Conservation (phyloP, 805 yeast species). For the Vanderwaltozyma polyspora region DNA sequence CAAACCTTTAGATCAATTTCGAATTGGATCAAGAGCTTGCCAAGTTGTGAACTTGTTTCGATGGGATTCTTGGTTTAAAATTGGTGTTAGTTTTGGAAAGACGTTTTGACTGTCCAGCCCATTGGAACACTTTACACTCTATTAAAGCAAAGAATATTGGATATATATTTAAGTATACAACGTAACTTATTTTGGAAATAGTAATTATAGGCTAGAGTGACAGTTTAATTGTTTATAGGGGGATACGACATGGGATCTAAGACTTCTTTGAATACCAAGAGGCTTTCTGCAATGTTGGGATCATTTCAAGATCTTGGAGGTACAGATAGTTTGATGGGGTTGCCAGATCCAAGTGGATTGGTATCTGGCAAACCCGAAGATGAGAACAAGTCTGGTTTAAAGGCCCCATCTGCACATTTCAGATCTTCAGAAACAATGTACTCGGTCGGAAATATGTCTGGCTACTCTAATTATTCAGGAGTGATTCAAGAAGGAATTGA, state of each 20-base stretch:
- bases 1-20: too few relatives aligned
- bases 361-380: background rate
- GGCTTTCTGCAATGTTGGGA: conserved; percentile 25
- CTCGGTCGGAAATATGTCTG: conserved; percentile 9
- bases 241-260: conserved; percentile 6
- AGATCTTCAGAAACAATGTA: conserved; percentile 1
- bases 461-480: conserved; percentile 26
- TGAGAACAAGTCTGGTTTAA: background rate
- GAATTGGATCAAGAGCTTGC: too few relatives aligned
- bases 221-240: conserved; percentile 2
- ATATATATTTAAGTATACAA: too few relatives aligned
- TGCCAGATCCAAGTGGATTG: background rate
- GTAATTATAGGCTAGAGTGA: too few relatives aligned
- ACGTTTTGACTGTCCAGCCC: too few relatives aligned
- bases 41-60: too few relatives aligned
- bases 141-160: too few relatives aligned
- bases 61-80: too few relatives aligned
- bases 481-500: conserved; percentile 26
- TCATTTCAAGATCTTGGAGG: conserved; percentile 7
- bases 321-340: background rate
- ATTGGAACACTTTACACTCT: too few relatives aligned
- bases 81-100: too few relatives aligned
- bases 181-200: too few relatives aligned
- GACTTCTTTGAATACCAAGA: conserved; percentile 14
- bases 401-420: too few relatives aligned